Percentiles rank a stretch among this genome's conserved stretches.
Evolutionary conservation across 805 yeast species (phyloP).

Genomic region (Blastobotrys terrestris): DNA sequence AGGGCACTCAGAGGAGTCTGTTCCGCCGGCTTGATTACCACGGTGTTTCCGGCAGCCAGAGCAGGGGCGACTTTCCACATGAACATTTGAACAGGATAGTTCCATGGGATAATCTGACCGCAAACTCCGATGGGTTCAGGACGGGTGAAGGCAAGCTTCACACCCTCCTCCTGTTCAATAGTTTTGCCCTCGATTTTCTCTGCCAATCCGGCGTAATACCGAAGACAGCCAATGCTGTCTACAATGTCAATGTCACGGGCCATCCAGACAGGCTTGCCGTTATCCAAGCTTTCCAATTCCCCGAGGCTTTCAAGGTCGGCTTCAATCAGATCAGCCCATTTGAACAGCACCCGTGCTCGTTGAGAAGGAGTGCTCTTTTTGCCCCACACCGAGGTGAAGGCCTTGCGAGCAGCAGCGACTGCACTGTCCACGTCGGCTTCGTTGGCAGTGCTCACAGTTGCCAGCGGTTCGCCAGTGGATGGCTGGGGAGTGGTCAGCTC

Average conservation of each 20-base stretch:
- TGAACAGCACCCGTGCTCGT: constrained; percentile 57
- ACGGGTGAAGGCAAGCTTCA: constrained; percentile 62
- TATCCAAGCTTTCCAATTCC: constrained; percentile 78
- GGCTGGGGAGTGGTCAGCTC: constrained; percentile 44
- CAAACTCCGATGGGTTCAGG: constrained; percentile 65
- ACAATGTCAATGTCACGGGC: constrained; percentile 45
- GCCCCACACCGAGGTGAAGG: constrained; percentile 68
- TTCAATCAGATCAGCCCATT: constrained; percentile 75
- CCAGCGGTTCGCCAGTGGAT: constrained; percentile 47
- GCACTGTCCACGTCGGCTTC: constrained; percentile 74
- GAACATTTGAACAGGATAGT: constrained; percentile 64
- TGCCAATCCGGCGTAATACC: constrained; percentile 71
- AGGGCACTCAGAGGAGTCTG: constrained; percentile 68
- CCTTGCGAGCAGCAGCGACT: constrained; percentile 73
- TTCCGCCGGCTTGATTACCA: constrained; percentile 70
- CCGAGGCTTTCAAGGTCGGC: constrained; percentile 67
- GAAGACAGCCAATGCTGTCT: constrained; percentile 50
- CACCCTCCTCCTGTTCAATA: constrained; percentile 52
- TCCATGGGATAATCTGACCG: constrained; percentile 70
- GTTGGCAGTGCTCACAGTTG: constrained; percentile 63
- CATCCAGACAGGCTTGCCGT: constrained; percentile 64
- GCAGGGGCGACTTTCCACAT: constrained; percentile 85
- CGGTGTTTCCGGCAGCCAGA: constrained; percentile 70
- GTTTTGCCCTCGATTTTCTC: constrained; percentile 60
- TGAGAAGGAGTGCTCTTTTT: constrained; percentile 47